Evolutionary conservation across 306 rosid species (phyloP), one percentile per base, ranked within the genome.

Genomic region (Vigna unguiculata): DNA sequence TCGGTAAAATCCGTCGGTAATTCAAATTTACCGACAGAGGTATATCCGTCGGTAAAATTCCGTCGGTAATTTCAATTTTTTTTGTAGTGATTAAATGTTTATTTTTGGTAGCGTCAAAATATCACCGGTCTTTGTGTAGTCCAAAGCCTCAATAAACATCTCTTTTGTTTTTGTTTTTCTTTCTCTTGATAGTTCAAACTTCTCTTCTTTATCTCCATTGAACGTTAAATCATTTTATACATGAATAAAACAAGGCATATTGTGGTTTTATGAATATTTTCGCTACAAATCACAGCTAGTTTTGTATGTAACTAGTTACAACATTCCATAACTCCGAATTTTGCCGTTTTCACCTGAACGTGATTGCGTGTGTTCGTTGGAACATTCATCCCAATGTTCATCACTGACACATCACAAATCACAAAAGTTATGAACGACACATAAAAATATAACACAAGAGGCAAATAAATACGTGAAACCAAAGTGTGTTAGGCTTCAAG

Each of bases 401-500:
- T 24, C 5, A 3, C 21, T 53, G 59, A 19, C 28, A 9, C 6
- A 53, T 2, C 13, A 0, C 28, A 53, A 9, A 53, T 9, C 10
- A 19, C 59, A 8, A 53, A 53, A 19, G 28, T 53, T 60, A 61
- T 9, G 7, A 60, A 30, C 62, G 30, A 64, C 53, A 51, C 19
- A 62, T 53, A 20, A 51, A 49, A 51, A 49, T 20, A 62, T 20
- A 52, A 14, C 5, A 34, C 9, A 36, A 36, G 66, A 62, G 25
- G 19, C 21, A 24, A 25, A 13, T 25, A 24, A 13, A 57, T 57
- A 24, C 16, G 11, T 9, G 32, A 21, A 54, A 54, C 61, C 4
- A 67, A 67, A 54, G 58, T 40, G 69, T 36, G 17, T n/a, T 28
- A n/a, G 38, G 15, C 58, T 41, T 53, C 64, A 64, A 60, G 52